Evolutionary conservation across 208 protist genomes (phyloP), one percentile per base, ranked within the genome.

Genomic region (Phytomonas francai): DNA sequence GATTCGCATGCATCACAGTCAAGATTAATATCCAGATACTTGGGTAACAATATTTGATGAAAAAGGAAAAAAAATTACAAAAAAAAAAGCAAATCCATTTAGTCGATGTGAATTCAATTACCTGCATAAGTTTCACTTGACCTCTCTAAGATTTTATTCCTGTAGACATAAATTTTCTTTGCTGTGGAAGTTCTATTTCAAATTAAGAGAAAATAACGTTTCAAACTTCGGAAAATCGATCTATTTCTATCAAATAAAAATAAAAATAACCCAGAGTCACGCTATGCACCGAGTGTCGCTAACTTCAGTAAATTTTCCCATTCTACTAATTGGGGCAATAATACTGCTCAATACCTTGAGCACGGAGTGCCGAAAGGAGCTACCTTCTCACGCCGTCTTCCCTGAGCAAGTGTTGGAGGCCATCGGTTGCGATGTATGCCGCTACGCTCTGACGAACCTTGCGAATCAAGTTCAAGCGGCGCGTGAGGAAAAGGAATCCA

Each of bases 371-470:
- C 16, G 63, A 59, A 79, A 90, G 63, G 77, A 91, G 65, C 71
- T 89, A 12, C 83, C 83, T 16, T n/a, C 88, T 27, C 68, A 83
- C 65, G 28, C 63, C 9, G 68, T 78, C 22, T 88, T 81, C 58
- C 76, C 80, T 5, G 30, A 81, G 11, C 68, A 78, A 1, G 79
- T 90, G 29, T 63, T 75, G 30, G 76, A 89, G 33, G 78, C 70
- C 5, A 65, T 91, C 12, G 56, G 65, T 12, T 95, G 89, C 65
- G 82, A 86, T 54, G 79, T 92, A 11, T 92, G 84, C 65, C 57
- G 59, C 12, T 68, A 80, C 51, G 67, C 79, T 33, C 65, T 89
- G 12, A 59, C 67, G 8, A 85, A 91, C 59, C 71, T 77, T 2
- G 73, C 81, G 8, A 42, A 59, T 29, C 62, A 82, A 30, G 73